Percentiles rank a stretch among this genome's conserved stretches.
Conservation (phyloP, 805 yeast species). For the Saccharomycopsis sp. region DNA sequence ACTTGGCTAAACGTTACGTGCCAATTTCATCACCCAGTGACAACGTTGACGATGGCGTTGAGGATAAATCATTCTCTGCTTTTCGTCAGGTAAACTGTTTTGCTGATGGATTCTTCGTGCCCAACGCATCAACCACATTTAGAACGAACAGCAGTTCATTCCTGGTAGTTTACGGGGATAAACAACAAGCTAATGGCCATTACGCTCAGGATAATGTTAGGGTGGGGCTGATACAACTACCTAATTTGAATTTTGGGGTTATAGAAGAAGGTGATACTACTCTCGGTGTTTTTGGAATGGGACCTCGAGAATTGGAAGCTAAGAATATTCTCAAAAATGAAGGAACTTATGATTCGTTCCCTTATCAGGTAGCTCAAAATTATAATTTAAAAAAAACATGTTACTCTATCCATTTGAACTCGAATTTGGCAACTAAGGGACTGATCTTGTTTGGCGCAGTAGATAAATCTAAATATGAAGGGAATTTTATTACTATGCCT, state of each 20-base stretch:
- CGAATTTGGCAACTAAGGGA: conserved; percentile 34
- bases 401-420: conserved; percentile 57
- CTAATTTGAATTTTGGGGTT: conserved; percentile 61
- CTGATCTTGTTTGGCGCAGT: conserved; percentile 64
- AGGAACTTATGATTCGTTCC: conserved; percentile 55
- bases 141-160: conserved; percentile 29
- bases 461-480: conserved; percentile 54
- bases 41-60: not conserved
- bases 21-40: not conserved
- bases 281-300: conserved; percentile 70
- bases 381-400: conserved; percentile 49
- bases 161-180: conserved; percentile 40
- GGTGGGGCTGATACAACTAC: conserved; percentile 43
- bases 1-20: not conserved
- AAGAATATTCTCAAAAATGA: conserved; percentile 32
- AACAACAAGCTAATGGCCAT: conserved; percentile 39
- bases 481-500: conserved; percentile 44
- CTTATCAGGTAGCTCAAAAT: conserved; percentile 47
- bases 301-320: conserved; percentile 59
- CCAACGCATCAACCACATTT: conserved; percentile 30
- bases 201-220: conserved; percentile 60
- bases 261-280: conserved; percentile 58
- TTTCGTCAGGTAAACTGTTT: conserved; percentile 27
- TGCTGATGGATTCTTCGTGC: conserved; percentile 33
- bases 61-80: conserved; percentile 8